Evolutionary conservation across 352 stramenopile genomes (phyloP), one percentile per base, ranked within the genome.

Genomic region (Thraustochytrium striatum): DNA sequence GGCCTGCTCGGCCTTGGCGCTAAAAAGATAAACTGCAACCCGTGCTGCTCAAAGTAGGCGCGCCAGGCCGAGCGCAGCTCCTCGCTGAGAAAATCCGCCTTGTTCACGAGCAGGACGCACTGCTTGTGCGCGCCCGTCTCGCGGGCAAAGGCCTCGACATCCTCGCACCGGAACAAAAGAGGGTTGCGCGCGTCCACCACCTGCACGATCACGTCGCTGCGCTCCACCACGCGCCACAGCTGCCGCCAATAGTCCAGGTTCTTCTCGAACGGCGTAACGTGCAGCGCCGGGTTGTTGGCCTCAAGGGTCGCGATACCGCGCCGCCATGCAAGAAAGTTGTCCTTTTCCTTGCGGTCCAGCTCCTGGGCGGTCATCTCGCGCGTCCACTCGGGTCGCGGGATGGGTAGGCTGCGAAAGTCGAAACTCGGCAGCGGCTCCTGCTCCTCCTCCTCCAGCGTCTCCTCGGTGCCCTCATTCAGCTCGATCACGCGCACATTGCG

Each of bases 221-320:
- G 89, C 85, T 99, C 97, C 50, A 97, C 88, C 28, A 99, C 96
- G 41, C 98, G 89, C 97, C 97, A 99, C 5, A 99, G 86, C 85
- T 99, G 97, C 44, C 96, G 90, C 97, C 97, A 99, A 33, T 99
- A 96, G 81, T 99, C 94, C 50, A 99, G 72, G 85, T 99, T 99
- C 87, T 99, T 99, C 87, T 99, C 97, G 83, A 99, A 99, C 21
- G 97, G 97, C 21, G 96, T 99, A 36, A 99, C 94, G 80, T 93
- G 91, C 36, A 92, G 83, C 58, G 25, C 13, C n/a, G 53, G 11
- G 32, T 78, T 61, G 9, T 62, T 30, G 9, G 43, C 59, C 50
- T 82, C 83, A 32, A 83, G 7, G 30, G 79, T 52, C 2, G 97
- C 96, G 84, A 99, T 95, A 16, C 92, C 90, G 35, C 96, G 91